A percentile compares a stretch with the other conserved stretches of the same genome.
Conservation (phyloP, 306 rosid species). For the Casuarina cunninghamiana region DNA sequence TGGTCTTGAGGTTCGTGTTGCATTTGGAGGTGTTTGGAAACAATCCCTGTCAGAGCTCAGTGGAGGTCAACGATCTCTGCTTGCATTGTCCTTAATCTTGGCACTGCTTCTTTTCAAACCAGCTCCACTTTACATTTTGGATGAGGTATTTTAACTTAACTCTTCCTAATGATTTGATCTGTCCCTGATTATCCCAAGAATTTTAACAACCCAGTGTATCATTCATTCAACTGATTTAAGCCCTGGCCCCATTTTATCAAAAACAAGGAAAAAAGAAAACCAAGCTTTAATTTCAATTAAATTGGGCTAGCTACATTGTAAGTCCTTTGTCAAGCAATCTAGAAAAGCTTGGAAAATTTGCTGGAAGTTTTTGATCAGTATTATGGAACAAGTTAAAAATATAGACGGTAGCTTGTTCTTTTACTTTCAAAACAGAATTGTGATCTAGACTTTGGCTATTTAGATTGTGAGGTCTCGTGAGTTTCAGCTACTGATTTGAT, state of each 20-base stretch:
- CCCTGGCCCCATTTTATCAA: neutral
- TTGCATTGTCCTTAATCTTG: slow-evolving; percentile 89
- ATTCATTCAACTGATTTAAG: neutral
- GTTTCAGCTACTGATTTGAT: too few relatives aligned
- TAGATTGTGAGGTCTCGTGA: too few relatives aligned
- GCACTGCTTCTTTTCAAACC: slow-evolving; percentile 97
- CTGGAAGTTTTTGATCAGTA: neutral
- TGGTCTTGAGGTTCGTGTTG: slow-evolving; percentile 97
- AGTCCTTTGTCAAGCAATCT: neutral
- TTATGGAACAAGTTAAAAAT: neutral
- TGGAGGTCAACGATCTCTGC: slow-evolving; percentile 98
- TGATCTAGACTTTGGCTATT: too few relatives aligned
- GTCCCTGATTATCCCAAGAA: neutral
- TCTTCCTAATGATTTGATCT: slow-evolving; percentile 4
- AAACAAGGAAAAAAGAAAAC: neutral
- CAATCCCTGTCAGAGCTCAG: slow-evolving; percentile 95
- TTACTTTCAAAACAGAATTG: too few relatives aligned
- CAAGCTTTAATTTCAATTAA: neutral
- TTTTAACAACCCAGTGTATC: neutral
- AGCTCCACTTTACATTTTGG: slow-evolving; percentile 94
- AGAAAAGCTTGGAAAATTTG: neutral
- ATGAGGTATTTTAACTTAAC: slow-evolving; percentile 63
- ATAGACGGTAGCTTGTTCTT: too few relatives aligned
- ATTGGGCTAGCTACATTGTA: neutral
- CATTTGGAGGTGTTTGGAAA: slow-evolving; percentile 97